Percentiles rank a stretch among this genome's conserved stretches.
Conservation (phyloP, 305 asterid genomes). For the Solanum chacoense region DNA sequence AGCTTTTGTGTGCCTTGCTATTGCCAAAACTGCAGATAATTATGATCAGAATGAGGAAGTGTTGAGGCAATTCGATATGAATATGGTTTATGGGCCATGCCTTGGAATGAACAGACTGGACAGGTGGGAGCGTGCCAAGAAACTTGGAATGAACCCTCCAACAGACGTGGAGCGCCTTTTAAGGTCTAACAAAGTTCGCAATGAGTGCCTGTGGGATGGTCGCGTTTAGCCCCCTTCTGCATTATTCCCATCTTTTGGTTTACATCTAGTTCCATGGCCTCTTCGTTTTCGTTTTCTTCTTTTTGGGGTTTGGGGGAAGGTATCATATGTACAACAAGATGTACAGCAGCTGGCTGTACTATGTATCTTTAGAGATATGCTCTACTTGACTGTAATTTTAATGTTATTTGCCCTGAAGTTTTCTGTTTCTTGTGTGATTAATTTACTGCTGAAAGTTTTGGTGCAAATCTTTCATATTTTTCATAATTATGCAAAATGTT, state of each 20-base stretch:
- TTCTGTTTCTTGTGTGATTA: background rate
- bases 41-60: conserved; percentile 46
- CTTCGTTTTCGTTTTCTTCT: background rate
- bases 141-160: conserved; percentile 65
- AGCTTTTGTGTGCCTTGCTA: background rate
- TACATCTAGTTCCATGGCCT: background rate
- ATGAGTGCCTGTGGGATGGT: conserved; percentile 69
- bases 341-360: background rate
- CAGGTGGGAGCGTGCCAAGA: conserved; percentile 73
- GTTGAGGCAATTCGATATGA: conserved; percentile 77
- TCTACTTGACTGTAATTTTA: background rate
- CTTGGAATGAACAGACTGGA: conserved; percentile 67
- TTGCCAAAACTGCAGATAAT: conserved; percentile 26
- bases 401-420: background rate
- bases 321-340: background rate
- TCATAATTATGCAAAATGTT: background rate
- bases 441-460: background rate
- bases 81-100: conserved; percentile 85
- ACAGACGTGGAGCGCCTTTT: conserved; percentile 36
- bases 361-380: background rate
- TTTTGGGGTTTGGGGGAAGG: background rate
- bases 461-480: background rate
- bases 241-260: background rate
- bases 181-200: conserved; percentile 22
- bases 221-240: conserved; percentile 31